These are phyloP conservation scores for Trichoderma sp. DNA, from an alignment of 2,329 filamentous ascomycete genomes.

Conservation along the genomic window DNA sequence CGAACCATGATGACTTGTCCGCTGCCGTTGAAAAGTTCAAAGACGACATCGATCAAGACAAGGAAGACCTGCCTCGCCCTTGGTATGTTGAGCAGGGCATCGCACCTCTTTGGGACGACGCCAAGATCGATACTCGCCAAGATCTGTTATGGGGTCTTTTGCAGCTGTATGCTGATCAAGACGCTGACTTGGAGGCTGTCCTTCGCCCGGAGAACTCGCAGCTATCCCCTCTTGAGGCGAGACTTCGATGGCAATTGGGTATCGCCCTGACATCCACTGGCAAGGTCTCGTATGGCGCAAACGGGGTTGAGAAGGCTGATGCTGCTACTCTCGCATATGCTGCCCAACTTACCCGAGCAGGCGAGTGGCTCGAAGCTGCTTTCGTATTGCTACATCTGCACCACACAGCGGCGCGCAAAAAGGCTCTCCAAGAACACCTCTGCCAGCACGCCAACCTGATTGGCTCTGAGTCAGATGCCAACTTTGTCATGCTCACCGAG, in stretches of 20 bases:
- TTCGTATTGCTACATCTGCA: conserved; percentile 80
- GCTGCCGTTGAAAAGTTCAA: conserved; percentile 73
- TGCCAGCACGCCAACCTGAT: conserved; percentile 70
- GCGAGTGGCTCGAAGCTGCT: conserved; percentile 68
- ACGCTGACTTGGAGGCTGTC: conserved; percentile 64
- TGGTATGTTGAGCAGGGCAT: conserved; percentile 66
- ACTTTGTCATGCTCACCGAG: conserved; percentile 60
- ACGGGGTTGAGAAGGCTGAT: conserved; percentile 63
- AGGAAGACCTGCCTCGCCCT: conserved; percentile 71
- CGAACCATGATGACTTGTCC: conserved; percentile 67
- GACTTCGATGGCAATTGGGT: conserved; percentile 83
- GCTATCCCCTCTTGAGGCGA: conserved; percentile 71
- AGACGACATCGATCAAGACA: conserved; percentile 69
- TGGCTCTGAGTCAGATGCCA: conserved; percentile 56
- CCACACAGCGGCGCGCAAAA: conserved; percentile 61
- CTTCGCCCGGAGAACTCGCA: conserved; percentile 77
- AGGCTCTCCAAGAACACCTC: conserved; percentile 71
- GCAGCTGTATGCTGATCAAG: conserved; percentile 70
- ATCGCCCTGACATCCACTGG: conserved; percentile 60
- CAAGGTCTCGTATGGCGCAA: conserved; percentile 53
- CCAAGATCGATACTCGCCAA: conserved; percentile 60
- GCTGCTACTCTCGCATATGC: conserved; percentile 67
- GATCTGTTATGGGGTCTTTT: conserved; percentile 87
- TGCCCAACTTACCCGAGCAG: conserved; percentile 61
- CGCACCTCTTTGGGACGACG: conserved; percentile 61